These are phyloP conservation scores for Leishmania major DNA, from an alignment of 208 protist genomes.

Conservation along the genomic window DNA sequence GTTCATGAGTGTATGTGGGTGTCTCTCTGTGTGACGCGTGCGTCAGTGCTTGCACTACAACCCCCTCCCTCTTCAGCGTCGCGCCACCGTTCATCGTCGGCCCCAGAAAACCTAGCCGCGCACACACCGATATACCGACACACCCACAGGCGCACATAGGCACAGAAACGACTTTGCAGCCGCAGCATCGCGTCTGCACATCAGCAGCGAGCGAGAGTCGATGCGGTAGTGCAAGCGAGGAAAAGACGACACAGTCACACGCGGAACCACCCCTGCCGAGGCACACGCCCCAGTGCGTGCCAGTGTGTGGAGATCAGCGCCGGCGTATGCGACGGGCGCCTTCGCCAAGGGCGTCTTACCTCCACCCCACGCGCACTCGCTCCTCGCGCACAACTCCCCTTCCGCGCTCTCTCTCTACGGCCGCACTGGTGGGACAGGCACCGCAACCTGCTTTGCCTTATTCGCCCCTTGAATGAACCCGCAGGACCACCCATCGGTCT, in stretches of 20 bases:
- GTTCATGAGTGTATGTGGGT: background rate
- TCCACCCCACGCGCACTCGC: background rate
- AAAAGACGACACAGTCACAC: slow-evolving; percentile 1
- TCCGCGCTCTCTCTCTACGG: background rate
- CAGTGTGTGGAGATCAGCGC: background rate
- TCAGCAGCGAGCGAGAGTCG: background rate
- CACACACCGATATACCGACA: background rate
- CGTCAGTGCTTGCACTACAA: background rate
- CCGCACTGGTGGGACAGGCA: background rate
- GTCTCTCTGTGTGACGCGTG: background rate
- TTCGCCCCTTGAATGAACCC: background rate
- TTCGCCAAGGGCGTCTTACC: background rate
- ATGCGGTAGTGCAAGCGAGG: background rate
- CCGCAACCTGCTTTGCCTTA: background rate
- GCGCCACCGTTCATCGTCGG: background rate
- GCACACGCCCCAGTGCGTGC: background rate
- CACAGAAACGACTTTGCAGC: background rate
- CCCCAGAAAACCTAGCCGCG: background rate
- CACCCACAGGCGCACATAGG: background rate
- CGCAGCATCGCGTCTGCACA: background rate
- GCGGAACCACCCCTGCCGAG: background rate
- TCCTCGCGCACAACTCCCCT: background rate
- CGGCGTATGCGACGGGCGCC: background rate
- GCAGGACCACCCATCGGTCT: background rate
- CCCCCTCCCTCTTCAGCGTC: background rate